Evolutionary conservation across 805 yeast genomes (phyloP), one percentile per base, ranked within the genome.

Genomic region (Hanseniaspora thailandica): DNA sequence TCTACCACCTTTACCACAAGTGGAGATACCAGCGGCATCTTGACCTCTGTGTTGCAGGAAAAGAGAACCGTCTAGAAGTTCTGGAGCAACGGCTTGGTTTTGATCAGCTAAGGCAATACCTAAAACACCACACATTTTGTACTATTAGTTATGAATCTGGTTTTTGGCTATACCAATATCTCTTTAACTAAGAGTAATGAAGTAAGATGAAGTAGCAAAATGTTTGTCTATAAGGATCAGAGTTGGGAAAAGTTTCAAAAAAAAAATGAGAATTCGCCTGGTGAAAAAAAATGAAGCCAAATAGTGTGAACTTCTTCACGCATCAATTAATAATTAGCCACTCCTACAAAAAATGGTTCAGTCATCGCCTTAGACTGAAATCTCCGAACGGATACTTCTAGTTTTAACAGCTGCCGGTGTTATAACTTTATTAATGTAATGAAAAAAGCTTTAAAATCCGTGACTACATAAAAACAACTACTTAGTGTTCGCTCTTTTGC

Each of bases 21-120:
- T 93, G 23, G 87, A 93, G 53, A 93, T 90, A 58, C 98, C 98
- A n/a, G 97, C 96, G 10, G 98, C 98, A 67, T 93, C 98, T 71
- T 93, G 98, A 45, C 98, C 98, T 65, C 98, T 78, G 66, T 93
- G 98, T 66, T 93, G 98, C 57, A 93, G 73, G 67, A 84, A 90
- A 71, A 88, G 79, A 57, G 90, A 83, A 6, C 96, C 96, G 66
- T 93, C 98, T 54, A 87, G 81, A 44, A 93, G 74, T 63, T 89
- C 97, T 5, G 95, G 81, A 12, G 96, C 95, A 47, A 85, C 96
- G 55, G 77, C 76, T 47, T 74, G 75, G 23, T 73, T 67, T 59
- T 80, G 84, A 67, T 87, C 84, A 12, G 95, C 86, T 55, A 86
- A 74, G 41, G 87, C 84, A 51, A 90, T 76, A 55, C 96, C 98